Percentiles rank a stretch among this genome's conserved stretches.
Evolutionary conservation across 805 yeast species (phyloP).

Genomic region (Candida nitratophila): DNA sequence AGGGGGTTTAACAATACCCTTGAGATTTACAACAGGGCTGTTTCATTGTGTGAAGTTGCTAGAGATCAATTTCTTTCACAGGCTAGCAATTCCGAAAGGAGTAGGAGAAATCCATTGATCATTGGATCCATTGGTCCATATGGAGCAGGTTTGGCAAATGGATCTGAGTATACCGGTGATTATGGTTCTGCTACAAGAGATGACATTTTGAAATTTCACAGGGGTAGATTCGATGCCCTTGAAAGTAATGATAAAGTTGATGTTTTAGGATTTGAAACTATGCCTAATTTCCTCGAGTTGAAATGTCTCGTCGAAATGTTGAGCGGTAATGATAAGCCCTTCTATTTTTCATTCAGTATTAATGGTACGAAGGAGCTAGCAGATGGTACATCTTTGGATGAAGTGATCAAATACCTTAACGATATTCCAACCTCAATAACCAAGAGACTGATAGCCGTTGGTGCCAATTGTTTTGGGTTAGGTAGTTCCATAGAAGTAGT

Average conservation of each 20-base stretch:
- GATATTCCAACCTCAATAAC: conserved; percentile 1
- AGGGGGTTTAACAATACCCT: conserved; percentile 6
- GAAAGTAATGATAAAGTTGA: conserved; percentile 38
- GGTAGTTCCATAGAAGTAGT: conserved; percentile 34
- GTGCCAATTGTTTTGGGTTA: conserved; percentile 63
- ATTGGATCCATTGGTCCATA: conserved; percentile 74
- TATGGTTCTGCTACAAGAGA: conserved; percentile 36
- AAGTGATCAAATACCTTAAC: conserved; percentile 21
- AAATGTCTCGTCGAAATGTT: conserved; percentile 39
- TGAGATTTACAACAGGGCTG: conserved; percentile 14
- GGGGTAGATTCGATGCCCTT: conserved; percentile 34
- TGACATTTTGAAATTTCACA: conserved; percentile 44
- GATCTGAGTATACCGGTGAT: conserved; percentile 69
- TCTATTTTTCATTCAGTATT: conserved; percentile 32
- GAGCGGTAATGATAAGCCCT: conserved; percentile 9
- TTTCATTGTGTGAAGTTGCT: conserved; percentile 18
- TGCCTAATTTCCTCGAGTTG: conserved; percentile 57
- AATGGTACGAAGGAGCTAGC: conserved; percentile 31
- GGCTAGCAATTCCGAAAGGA: conserved; percentile 13
- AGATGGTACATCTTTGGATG: conserved; percentile 40
- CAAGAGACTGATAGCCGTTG: conserved; percentile 36
- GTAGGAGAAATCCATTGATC: conserved; percentile 23
- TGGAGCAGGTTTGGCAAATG: conserved; percentile 62
- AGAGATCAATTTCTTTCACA: conserved; percentile 8
- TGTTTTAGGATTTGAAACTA: conserved; percentile 61